phyloP scores from a whole-genome alignment of 352 stramenopile genomes.

The Thalassiosira sp. region DNA sequence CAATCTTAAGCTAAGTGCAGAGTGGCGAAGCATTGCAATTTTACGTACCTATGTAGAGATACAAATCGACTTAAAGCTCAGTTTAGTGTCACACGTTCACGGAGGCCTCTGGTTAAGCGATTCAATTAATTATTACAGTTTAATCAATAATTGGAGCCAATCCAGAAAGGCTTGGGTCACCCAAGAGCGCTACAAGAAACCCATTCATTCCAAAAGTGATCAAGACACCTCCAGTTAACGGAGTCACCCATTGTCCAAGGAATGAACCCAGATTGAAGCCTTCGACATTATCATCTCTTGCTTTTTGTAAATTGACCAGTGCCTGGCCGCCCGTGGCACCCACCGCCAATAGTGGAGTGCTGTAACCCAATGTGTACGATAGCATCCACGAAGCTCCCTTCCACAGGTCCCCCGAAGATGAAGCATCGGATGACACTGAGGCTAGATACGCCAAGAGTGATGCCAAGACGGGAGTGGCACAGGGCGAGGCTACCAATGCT shows the following conservation, averaged over 20 bases:
- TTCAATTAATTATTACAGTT: too few species aligned
- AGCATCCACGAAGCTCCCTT: constrained; percentile 68
- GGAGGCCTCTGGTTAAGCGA: too few species aligned
- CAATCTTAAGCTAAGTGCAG: too few species aligned
- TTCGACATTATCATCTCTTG: constrained; percentile 28
- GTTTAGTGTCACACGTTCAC: too few species aligned
- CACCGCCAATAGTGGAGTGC: constrained; percentile 68
- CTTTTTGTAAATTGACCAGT: constrained; percentile 63
- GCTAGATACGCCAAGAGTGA: constrained; percentile 78
- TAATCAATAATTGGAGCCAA: constrained; percentile 62
- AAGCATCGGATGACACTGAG: constrained; percentile 14
- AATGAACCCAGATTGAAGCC: constrained; percentile 47
- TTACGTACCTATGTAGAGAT: too few species aligned
- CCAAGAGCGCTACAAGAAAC: constrained; percentile 69
- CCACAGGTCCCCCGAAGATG: constrained; percentile 46
- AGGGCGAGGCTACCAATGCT: constrained; percentile 74
- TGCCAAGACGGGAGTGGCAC: constrained; percentile 77
- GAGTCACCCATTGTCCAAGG: constrained; percentile 64
- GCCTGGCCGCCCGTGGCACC: constrained; percentile 70
- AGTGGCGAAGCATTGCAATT: too few species aligned
- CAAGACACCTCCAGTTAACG: constrained; percentile 72
- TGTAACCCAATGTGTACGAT: constrained; percentile 80
- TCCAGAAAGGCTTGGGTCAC: constrained; percentile 73
- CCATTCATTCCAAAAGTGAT: constrained; percentile 79
- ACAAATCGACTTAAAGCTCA: too few species aligned